Conservation (phyloP, 169 alveolate species). For the Plasmodium berghei region DNA sequence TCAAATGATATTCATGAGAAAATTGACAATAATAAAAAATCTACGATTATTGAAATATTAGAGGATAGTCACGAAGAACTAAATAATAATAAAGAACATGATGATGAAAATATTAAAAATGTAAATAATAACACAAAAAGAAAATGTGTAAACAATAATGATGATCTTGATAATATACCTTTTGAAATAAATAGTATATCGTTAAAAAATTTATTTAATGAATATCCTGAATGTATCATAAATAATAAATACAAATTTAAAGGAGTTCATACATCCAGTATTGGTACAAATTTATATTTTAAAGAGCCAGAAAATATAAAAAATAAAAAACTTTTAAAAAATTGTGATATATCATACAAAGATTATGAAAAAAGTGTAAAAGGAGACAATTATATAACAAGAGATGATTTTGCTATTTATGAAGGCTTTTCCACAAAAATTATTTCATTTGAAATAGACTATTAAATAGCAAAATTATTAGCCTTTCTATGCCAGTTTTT, state of each 20-base stretch:
- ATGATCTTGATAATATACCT: conserved; percentile 45
- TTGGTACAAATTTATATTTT: conserved; percentile 69
- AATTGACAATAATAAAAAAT: background rate
- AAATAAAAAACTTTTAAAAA: conserved; percentile 15
- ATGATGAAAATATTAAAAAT: background rate
- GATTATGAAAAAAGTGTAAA: conserved; percentile 16
- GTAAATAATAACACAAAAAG: background rate
- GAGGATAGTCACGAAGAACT: background rate
- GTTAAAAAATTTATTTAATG: conserved; percentile 47
- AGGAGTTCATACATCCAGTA: conserved; percentile 69
- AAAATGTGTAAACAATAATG: background rate
- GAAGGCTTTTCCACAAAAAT: conserved; percentile 68
- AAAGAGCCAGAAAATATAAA: conserved; percentile 59
- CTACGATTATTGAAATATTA: background rate
- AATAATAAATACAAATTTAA: conserved; percentile 65
- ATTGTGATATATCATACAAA: conserved; percentile 19
- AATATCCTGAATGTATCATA: conserved; percentile 59
- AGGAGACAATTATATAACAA: conserved; percentile 37
- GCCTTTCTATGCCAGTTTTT: too few species aligned
- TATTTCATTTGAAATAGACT: conserved; percentile 64
- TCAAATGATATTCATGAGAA: background rate
- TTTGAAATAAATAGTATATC: conserved; percentile 52
- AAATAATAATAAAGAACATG: background rate
- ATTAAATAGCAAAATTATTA: background rate
- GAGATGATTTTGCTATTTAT: conserved; percentile 50